These are phyloP conservation scores for Phytophthora melonis DNA, from an alignment of 352 stramenopile genomes.

Conservation along the genomic window DNA sequence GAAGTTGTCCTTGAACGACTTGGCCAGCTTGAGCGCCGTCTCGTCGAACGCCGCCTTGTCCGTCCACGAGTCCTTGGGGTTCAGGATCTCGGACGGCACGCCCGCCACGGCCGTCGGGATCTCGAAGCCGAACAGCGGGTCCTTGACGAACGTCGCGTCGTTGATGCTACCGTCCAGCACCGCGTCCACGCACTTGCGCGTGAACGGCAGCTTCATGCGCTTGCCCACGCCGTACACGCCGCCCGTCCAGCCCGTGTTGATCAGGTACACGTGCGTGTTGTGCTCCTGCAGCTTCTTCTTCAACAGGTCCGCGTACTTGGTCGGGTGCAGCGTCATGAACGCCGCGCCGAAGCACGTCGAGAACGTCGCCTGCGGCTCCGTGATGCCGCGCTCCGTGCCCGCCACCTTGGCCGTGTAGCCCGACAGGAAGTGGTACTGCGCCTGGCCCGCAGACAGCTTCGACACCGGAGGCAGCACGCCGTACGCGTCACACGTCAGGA, in stretches of 20 bases:
- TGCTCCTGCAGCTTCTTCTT: constrained; percentile 97
- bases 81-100: constrained; percentile 80
- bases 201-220: constrained; percentile 96
- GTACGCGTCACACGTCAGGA: constrained; percentile 98
- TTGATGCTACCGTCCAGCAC: constrained; percentile 80
- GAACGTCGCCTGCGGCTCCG: constrained; percentile 96
- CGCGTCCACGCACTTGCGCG: constrained; percentile 80
- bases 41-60: constrained; percentile 86
- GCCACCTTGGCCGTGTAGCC: constrained; percentile 99
- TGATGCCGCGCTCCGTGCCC: constrained; percentile 97
- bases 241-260: constrained; percentile 98
- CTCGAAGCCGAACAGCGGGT: constrained; percentile 79
- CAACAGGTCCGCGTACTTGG: constrained; percentile 97
- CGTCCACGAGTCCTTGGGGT: constrained; percentile 78
- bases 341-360: constrained; percentile 97
- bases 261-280: constrained; percentile 94
- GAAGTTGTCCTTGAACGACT: constrained; percentile 87
- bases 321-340: constrained; percentile 98
- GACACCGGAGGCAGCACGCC: constrained; percentile 97
- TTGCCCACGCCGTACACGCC: constrained; percentile 96
- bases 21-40: constrained; percentile 78
- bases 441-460: constrained; percentile 94
- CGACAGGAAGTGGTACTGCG: constrained; percentile 99
- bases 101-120: constrained; percentile 70
- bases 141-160: constrained; percentile 68